Base-by-base conservation (phyloP, 129 eudicot genomes). In the Flaveria ramosissima region DNA sequence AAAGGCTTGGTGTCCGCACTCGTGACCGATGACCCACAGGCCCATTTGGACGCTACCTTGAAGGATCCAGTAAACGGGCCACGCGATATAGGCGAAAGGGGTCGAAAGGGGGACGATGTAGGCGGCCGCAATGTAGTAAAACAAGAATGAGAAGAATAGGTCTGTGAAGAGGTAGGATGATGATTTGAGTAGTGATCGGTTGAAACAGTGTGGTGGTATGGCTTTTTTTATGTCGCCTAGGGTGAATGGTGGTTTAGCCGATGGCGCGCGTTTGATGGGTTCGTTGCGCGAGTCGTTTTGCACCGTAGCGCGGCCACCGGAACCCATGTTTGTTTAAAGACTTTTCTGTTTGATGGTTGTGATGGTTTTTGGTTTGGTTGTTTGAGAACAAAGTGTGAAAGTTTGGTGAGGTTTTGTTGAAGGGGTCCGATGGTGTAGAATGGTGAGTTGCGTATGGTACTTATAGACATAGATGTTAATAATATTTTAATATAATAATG, bases 1-100 rank as follows among this genome's bases (percentile, higher is more conserved):
- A 39, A 87, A 87, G 52, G 88, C 91, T 9, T 84, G 88, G 72
- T 84, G 88, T 9, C 87, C 87, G 30, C 87, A 86, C 69, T 83
- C 88, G 57, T 73, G 82, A 21, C 83, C 83, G 7, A 79, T 72
- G 15, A 79, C 83, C 83, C 84, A 80, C 53, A 80, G 74, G 6
- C 79, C 84, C 84, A 80, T 80, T 15, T 80, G 84, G 19, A 80
- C 75, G 32, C 84, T 65, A 6, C 84, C 86, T 78, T 83, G 86
- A 10, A 83, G 77, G 15, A 78, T 51, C 79, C 75, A 75, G 43
- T 83, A 83, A 24, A 79, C 45, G 0, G 78, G 76, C 86, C 86
- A 83, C 1, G 84, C 84, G 0, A 74, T 6, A n/a, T 79, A 83
- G 0, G 78, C 27, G 10, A 83, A 66, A 7, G 78, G 52, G 48